Evolutionary conservation across 257 asterid genomes (phyloP).

Genomic region (Solanum raphanifolium): DNA sequence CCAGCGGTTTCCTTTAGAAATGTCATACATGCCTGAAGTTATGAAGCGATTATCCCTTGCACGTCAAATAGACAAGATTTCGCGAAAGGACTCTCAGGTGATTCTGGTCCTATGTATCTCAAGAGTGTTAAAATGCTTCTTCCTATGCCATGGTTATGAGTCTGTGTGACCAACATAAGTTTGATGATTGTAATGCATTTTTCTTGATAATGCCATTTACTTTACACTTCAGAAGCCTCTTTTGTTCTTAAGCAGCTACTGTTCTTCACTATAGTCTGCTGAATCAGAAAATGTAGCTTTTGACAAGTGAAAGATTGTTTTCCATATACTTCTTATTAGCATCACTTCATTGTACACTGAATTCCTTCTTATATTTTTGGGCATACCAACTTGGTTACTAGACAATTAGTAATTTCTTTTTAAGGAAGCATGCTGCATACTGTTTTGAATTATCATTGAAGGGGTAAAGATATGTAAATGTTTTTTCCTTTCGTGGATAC

Average conservation of each 20-base stretch:
- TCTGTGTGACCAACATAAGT: not conserved
- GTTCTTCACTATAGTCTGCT: not conserved
- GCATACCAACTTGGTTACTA: not conserved
- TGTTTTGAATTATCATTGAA: not conserved
- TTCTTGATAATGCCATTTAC: not conserved
- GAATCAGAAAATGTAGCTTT: not conserved
- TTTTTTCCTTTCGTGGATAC: not conserved
- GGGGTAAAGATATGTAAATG: not conserved
- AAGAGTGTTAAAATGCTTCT: not conserved
- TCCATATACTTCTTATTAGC: not conserved
- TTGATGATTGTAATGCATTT: not conserved
- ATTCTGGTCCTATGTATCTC: not conserved
- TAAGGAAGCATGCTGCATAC: not conserved
- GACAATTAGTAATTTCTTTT: not conserved
- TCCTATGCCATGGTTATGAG: not conserved
- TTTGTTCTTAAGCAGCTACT: not conserved
- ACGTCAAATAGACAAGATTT: constrained; percentile 76
- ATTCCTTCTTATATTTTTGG: not conserved
- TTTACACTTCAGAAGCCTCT: not conserved
- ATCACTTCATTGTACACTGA: not conserved
- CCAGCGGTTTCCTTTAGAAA: constrained; percentile 74
- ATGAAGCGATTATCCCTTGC: constrained; percentile 88
- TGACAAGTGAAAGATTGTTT: not conserved
- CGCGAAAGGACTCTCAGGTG: constrained; percentile 80
- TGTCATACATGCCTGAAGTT: constrained; percentile 75